Conservation (phyloP, 2,329 filamentous ascomycete species). For the Penicillium sp. region DNA sequence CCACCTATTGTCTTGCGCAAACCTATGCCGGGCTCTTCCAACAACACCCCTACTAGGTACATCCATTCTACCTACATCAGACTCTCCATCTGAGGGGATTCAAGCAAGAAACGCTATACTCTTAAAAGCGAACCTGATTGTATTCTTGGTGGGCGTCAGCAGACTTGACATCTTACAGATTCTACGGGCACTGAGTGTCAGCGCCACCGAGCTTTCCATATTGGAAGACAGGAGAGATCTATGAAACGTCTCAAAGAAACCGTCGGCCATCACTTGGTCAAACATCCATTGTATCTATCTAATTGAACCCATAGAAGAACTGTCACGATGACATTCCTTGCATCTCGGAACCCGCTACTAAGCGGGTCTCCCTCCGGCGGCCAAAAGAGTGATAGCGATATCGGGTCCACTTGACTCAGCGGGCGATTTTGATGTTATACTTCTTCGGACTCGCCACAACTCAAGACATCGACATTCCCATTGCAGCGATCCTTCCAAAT, state of each 20-base stretch:
- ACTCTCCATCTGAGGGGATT: neutral
- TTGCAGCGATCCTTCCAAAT: neutral
- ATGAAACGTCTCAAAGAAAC: neutral
- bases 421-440: slow-evolving; percentile 9
- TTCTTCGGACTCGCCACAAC: slow-evolving; percentile 3
- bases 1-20: no score
- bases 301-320: neutral
- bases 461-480: neutral
- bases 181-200: neutral
- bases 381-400: slow-evolving; percentile 29
- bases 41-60: no score
- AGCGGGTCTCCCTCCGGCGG: slow-evolving; percentile 25
- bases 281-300: neutral
- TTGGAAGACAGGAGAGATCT: no score
- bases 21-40: no score
- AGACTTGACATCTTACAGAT: slow-evolving; percentile 1
- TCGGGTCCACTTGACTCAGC: slow-evolving; percentile 32
- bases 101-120: no score
- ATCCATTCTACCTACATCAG: no score
- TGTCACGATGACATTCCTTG: neutral
- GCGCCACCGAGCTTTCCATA: no score
- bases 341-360: slow-evolving; percentile 18
- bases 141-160: neutral
- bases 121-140: no score
- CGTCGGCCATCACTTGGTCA: neutral